Base-by-base conservation (phyloP, 176 grass and related monocot genomes). In the Neostapfia colusana region DNA sequence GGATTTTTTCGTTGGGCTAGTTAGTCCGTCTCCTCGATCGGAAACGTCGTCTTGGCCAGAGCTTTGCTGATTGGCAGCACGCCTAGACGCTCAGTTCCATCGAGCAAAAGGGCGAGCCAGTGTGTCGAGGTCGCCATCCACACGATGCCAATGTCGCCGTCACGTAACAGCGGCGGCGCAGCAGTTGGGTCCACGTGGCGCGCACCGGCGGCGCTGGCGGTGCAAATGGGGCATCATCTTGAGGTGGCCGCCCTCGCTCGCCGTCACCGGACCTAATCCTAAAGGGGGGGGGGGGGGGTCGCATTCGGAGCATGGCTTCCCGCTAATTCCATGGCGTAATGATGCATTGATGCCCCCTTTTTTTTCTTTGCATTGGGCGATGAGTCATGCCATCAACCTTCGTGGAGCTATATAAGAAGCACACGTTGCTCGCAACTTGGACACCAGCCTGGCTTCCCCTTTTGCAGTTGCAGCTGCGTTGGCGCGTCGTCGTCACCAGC, bases 261-360 rank as follows among this genome's bases (percentile, higher is more conserved):
- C 63, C 62, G 75, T 67, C 67, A 31, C 70, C 62, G 61, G 21
- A 66, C 63, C 76, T 80, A 74, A 80, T 68, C 76, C 58, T 26
- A 50, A 67, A 74, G 57, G 43, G n/a, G n/a, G n/a, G n/a, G n/a
- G n/a, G n/a, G n/a, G n/a, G n/a, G 37, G 36, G 48, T 39, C 62
- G 77, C 51, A 36, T 42, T 42, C 20, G 8, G 40, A 17, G 42
- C 36, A 59, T 42, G 50, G 58, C 46, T 25, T 85, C 63, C 64
- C 50, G 55, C 55, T 69, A 81, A 81, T 83, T 88, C 79, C 80
- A 61, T 83, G 85, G 80, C 42, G 69, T 55, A 68, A 88, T 88
- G 51, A 88, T 83, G 70, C 48, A 16, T 16, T 49, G n/a, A n/a
- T n/a, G n/a, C n/a, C n/a, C n/a, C n/a, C n/a, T 6, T 51, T 50